phyloP scores from a whole-genome alignment of 2,329 filamentous ascomycete genomes.

The Plectosphaerella plurivora region DNA sequence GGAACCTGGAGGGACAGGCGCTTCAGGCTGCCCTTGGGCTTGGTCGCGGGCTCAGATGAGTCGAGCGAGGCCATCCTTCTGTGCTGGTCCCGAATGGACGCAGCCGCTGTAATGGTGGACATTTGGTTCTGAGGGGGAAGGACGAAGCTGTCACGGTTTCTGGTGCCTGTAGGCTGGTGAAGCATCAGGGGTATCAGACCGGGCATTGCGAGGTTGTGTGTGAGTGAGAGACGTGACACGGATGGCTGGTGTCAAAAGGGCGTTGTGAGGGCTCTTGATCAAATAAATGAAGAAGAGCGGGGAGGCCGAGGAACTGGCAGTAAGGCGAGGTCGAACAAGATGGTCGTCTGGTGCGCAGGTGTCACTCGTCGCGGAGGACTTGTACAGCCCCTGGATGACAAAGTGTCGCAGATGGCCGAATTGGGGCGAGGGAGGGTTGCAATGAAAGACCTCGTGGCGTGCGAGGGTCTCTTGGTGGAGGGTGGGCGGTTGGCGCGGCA shows the following conservation, averaged over 20 bases:
- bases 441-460: too few relatives aligned
- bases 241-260: too few relatives aligned
- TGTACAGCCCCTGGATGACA: background rate
- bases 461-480: too few relatives aligned
- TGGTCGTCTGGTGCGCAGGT: background rate
- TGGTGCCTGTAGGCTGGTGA: slow-evolving; percentile 10
- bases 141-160: slow-evolving; percentile 12
- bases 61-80: slow-evolving; percentile 2
- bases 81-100: slow-evolving; percentile 1
- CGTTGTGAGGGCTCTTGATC: too few relatives aligned
- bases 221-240: background rate
- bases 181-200: slow-evolving; percentile 26
- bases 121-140: slow-evolving; percentile 11
- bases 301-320: background rate
- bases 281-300: too few relatives aligned
- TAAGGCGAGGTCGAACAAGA: background rate
- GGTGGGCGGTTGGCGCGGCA: too few relatives aligned
- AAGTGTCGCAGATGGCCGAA: too few relatives aligned
- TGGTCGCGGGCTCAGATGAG: slow-evolving; percentile 2
- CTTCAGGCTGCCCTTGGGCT: slow-evolving; percentile 15
- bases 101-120: slow-evolving; percentile 1
- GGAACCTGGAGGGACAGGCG: slow-evolving; percentile 15
- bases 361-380: too few relatives aligned
- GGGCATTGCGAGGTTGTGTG: slow-evolving; percentile 16
- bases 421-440: too few relatives aligned